Percentiles rank a stretch among this genome's conserved stretches.
These are phyloP conservation scores for Candida sanyaensis DNA, from an alignment of 1,139 yeast species.

Conservation along the genomic window DNA sequence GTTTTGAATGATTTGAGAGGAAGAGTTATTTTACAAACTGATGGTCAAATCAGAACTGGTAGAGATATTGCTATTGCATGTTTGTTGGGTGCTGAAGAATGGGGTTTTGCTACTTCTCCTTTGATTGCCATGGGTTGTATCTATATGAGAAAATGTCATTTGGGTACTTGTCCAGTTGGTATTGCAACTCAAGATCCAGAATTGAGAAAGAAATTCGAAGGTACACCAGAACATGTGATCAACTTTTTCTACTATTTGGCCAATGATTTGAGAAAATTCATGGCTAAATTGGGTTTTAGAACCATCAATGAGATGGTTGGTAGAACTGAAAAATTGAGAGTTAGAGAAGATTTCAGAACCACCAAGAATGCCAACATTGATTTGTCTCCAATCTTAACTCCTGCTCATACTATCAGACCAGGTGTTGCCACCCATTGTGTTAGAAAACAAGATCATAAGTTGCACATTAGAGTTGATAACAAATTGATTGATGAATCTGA, in stretches of 20 bases:
- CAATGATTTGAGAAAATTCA: slow-evolving; percentile 85
- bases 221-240: slow-evolving; percentile 98
- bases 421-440: slow-evolving; percentile 95
- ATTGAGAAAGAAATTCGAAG: slow-evolving; percentile 86
- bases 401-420: slow-evolving; percentile 96
- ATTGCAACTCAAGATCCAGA: slow-evolving; percentile 98
- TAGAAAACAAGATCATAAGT: slow-evolving; percentile 90
- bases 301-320: slow-evolving; percentile 98
- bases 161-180: slow-evolving; percentile 96
- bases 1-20: slow-evolving; percentile 96
- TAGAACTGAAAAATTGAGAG: slow-evolving; percentile 85
- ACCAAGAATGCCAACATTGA: slow-evolving; percentile 92
- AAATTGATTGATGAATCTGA: slow-evolving; percentile 96
- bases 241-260: slow-evolving; percentile 95
- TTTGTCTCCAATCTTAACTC: slow-evolving; percentile 89
- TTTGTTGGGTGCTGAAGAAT: slow-evolving; percentile 95
- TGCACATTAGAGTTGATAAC: slow-evolving; percentile 92
- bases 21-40: slow-evolving; percentile 92
- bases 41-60: slow-evolving; percentile 96
- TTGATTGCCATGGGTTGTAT: slow-evolving; percentile 97
- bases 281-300: slow-evolving; percentile 95
- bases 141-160: slow-evolving; percentile 92
- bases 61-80: slow-evolving; percentile 96
- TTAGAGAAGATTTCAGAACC: slow-evolving; percentile 81
- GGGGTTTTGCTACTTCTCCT: slow-evolving; percentile 98